Percentiles rank a stretch among this genome's conserved stretches.
Evolutionary conservation across 2,329 filamentous ascomycete genomes (phyloP).

Genomic region (Ophiostoma montium): DNA sequence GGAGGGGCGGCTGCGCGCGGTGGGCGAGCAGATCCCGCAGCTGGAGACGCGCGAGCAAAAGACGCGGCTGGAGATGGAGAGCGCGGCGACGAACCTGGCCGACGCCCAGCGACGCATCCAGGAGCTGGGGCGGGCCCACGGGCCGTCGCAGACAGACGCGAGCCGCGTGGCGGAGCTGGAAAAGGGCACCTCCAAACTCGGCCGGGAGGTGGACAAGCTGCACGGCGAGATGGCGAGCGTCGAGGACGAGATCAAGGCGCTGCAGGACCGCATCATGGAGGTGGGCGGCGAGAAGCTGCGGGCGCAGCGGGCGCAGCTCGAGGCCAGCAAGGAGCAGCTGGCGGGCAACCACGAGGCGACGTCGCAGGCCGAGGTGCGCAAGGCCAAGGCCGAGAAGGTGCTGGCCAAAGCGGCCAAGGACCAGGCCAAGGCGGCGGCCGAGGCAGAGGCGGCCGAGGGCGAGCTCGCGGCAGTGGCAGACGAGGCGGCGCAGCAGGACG

Average conservation of each 20-base stretch:
- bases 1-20: conserved; percentile 55
- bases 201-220: conserved; percentile 66
- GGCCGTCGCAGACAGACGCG: conserved; percentile 69
- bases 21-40: conserved; percentile 66
- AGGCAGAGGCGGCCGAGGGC: conserved; percentile 54
- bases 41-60: conserved; percentile 89
- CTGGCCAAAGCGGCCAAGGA: conserved; percentile 77
- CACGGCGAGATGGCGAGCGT: conserved; percentile 76
- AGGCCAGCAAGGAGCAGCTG: conserved; percentile 77
- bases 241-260: conserved; percentile 79
- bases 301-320: conserved; percentile 79
- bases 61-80: conserved; percentile 75
- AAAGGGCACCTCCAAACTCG: conserved; percentile 61
- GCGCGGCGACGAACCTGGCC: conserved; percentile 65
- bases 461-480: conserved; percentile 68
- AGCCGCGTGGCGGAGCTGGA: conserved; percentile 57
- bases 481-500: conserved; percentile 64
- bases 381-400: conserved; percentile 89
- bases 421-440: conserved; percentile 61
- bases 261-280: conserved; percentile 98
- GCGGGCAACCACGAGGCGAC: conserved; percentile 65
- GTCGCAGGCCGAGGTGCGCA: conserved; percentile 74
- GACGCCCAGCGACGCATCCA: conserved; percentile 76
- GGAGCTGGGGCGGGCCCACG: conserved; percentile 51
- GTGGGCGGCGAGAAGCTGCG: conserved; percentile 88